These are phyloP conservation scores for Boletellus ananas DNA, from an alignment of 768 basidiomycete genomes.

Conservation along the genomic window DNA sequence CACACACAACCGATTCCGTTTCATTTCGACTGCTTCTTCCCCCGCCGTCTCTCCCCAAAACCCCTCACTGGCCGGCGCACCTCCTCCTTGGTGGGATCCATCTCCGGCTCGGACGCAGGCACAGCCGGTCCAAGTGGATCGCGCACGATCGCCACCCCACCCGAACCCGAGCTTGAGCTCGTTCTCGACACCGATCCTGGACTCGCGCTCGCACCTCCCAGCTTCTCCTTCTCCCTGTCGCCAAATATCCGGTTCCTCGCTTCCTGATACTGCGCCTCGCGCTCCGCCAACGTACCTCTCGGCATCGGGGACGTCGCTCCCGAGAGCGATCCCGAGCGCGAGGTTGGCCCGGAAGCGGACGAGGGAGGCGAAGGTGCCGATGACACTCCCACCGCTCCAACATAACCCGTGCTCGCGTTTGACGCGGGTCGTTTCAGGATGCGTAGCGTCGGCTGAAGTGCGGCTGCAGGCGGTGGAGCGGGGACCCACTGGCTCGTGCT, in stretches of 20 bases:
- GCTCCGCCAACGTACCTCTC: constrained; percentile 47
- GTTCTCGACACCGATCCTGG: not conserved
- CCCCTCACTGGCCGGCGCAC: constrained; percentile 19
- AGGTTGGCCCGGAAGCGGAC: constrained; percentile 11
- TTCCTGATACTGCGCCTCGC: constrained; percentile 70
- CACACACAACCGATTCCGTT: too few relatives aligned
- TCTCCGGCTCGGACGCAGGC: not conserved
- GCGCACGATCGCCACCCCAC: constrained; percentile 21
- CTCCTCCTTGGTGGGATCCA: constrained; percentile 2
- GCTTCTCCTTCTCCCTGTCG: constrained; percentile 14
- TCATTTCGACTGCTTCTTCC: constrained; percentile 9
- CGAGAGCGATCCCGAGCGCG: constrained; percentile 11
- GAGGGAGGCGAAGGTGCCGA: constrained; percentile 7
- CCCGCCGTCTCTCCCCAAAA: constrained; percentile 24
- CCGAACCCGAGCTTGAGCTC: not conserved
- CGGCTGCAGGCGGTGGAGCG: constrained; percentile 47
- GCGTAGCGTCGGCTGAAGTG: constrained; percentile 59
- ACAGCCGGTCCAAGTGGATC: constrained; percentile 32
- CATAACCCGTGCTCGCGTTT: not conserved
- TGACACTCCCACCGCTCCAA: not conserved
- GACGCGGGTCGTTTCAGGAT: constrained; percentile 68
- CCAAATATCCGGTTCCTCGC: constrained; percentile 75
- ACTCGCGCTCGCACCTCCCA: not conserved
- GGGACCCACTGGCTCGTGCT: constrained; percentile 37
- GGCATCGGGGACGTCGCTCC: constrained; percentile 16